Evolutionary conservation across 495 filamentous ascomycete genomes (phyloP), one percentile per base, ranked within the genome.

Genomic region (Aspergillus incahuasiensis): DNA sequence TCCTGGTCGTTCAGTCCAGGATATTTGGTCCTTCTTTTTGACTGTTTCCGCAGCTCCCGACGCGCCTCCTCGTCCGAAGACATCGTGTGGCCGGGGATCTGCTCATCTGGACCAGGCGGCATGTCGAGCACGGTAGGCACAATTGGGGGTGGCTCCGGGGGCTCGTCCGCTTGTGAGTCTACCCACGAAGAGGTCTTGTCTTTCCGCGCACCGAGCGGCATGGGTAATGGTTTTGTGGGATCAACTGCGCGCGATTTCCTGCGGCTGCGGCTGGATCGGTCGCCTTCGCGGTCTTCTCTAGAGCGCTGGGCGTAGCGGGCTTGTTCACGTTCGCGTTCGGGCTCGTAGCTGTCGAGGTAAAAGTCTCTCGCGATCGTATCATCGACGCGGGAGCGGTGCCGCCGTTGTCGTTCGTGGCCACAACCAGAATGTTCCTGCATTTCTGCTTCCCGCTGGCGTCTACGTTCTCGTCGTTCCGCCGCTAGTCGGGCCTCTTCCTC

Each of bases 111-210:
- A n/a, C 68, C 68, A 1, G 74, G 74, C 6, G 77, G 75, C 41
- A 71, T 67, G 45, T 85, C 82, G 22, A 84, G 56, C 12, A 85
- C 74, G 6, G 80, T 83, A 4, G 71, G 72, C 21, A 81, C 74
- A 18, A 82, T 62, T 18, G 75, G 80, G 6, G 82, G 82, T n/a
- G 81, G 81, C 52, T 80, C 79, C 3, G 82, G 79, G 2, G 81
- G 82, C 13, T 82, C 78, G 11, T 70, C 69, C 34, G 74, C 71
- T 63, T 83, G 75, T 1, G 75, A 78, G 55, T 84, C 69, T 4
- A 86, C 78, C 82, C 82, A 86, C 4, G 79, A 82, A 1, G 79
- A 75, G 43, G 79, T 85, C 63, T 86, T 83, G 49, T 84, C 79
- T 60, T 70, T 71, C 32, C 65, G 66, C 32, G 61, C 68, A 28